Base-by-base conservation (phyloP, 2,329 filamentous ascomycete genomes). In the Scytalidium lignicola region DNA sequence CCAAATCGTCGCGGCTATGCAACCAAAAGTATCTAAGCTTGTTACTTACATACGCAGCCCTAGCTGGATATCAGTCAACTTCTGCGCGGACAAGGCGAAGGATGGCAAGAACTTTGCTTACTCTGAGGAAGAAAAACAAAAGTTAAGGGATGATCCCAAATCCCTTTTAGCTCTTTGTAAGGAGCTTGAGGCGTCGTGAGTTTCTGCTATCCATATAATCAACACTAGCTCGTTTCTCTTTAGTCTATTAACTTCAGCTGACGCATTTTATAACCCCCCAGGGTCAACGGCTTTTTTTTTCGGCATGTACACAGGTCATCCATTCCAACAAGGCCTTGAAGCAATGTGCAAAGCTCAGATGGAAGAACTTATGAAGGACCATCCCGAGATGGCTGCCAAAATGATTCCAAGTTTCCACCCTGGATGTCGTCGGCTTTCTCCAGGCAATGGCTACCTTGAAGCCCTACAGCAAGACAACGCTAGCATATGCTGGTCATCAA, bases 1-100 rank as follows among this genome's bases (percentile, higher is more conserved):
- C 20, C 40, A 43, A 21, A 59, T 64, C 23, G 47, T 64, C 12
- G 55, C 62, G 10, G 48, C 55, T 32, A 48, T 65, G 39, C 69
- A 71, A 47, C 63, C 70, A 3, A 42, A 41, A 5, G 47, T 49
- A 20, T 0, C 58, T 65, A 67, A 70, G 32, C 61, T 73, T 7
- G 73, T 67, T 2, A 74, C 69, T n/a, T 76, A 76, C 51, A 73
- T 77, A 44, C 69, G 74, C 8, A 67, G 72, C 21, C 71, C 71
- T 2, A 74, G 71, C 0, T 76, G 73, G 73, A 66, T 76, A 1
- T 70, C 47, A 29, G 17, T 32, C 13, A 60, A 71, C 20, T 41
- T 47, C 19, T 23, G n/a, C 8, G 66, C 67, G 2, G 37, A 42
- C 21, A 20, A 42, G n/a, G 48, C 47, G 10, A 49, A 39, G 17